Conservation (phyloP, 2,329 filamentous ascomycete species). For the Nannizziopsis arthrosporioides region DNA sequence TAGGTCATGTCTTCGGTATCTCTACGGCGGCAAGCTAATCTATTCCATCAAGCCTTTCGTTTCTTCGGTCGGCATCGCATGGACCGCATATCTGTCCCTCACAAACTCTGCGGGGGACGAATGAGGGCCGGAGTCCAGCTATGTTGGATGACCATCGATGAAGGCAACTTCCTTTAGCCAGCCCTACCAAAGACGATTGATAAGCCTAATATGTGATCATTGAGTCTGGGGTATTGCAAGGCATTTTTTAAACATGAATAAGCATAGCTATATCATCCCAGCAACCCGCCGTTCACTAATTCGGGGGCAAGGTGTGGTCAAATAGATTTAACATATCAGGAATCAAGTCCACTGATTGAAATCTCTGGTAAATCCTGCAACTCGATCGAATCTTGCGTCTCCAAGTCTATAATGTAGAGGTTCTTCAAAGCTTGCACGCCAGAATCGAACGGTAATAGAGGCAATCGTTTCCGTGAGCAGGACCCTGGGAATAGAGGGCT, state of each 20-base stretch:
- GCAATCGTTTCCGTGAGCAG: conserved; percentile 46
- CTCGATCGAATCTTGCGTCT: conserved; percentile 44
- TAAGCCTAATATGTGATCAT: too few relatives aligned
- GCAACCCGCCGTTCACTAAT: too few relatives aligned
- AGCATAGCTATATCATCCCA: too few relatives aligned
- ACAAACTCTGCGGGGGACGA: conserved; percentile 69
- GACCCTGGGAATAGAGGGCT: conserved; percentile 41
- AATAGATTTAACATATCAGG: too few relatives aligned
- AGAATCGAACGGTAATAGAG: conserved; percentile 41
- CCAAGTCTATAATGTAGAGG: conserved; percentile 45
- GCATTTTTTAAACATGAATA: too few relatives aligned
- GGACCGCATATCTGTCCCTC: conserved; percentile 86
- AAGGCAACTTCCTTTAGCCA: too few relatives aligned
- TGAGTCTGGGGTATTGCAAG: too few relatives aligned
- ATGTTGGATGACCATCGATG: too few relatives aligned
- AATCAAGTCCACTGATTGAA: conserved; percentile 23
- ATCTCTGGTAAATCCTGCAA: conserved; percentile 47
- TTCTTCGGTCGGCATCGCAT: conserved; percentile 82
- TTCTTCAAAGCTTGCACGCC: conserved; percentile 44
- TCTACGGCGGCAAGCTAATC: conserved; percentile 1
- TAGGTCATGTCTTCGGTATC: conserved; percentile 40
- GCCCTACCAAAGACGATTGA: too few relatives aligned
- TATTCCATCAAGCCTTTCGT: conserved; percentile 64
- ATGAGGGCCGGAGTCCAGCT: conserved; percentile 11
- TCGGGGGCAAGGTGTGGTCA: too few relatives aligned